These are phyloP conservation scores for Talaromyces sp. DNA, from an alignment of 2,329 filamentous ascomycete genomes.

Conservation along the genomic window DNA sequence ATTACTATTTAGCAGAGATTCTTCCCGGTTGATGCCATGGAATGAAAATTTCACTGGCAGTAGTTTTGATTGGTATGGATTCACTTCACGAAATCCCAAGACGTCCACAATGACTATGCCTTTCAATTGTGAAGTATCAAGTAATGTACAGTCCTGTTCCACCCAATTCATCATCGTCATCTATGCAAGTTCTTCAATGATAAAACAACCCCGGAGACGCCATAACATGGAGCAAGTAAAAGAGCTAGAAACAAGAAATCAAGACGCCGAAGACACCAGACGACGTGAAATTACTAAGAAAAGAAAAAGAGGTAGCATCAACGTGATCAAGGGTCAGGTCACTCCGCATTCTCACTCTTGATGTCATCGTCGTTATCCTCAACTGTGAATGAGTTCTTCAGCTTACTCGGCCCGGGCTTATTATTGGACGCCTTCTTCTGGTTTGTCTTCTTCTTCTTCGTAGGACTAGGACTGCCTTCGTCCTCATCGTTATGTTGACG, in stretches of 20 bases:
- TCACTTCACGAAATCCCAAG: background rate
- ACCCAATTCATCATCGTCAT: slow-evolving; percentile 28
- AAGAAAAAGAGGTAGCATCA: slow-evolving; percentile 16
- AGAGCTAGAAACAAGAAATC: slow-evolving; percentile 17
- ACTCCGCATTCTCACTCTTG: slow-evolving; percentile 42
- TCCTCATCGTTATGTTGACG: slow-evolving; percentile 46
- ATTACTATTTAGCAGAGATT: too few relatives aligned
- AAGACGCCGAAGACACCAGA: slow-evolving; percentile 4
- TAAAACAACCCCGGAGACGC: slow-evolving; percentile 23
- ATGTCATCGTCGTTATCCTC: slow-evolving; percentile 37
- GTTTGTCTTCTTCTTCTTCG: slow-evolving; percentile 54
- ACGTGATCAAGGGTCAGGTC: slow-evolving; percentile 11
- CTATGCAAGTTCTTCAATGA: slow-evolving; percentile 28
- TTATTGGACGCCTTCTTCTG: slow-evolving; percentile 39
- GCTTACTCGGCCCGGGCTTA: slow-evolving; percentile 45
- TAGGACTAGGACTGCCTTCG: slow-evolving; percentile 45
- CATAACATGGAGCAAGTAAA: slow-evolving; percentile 15
- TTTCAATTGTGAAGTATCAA: slow-evolving; percentile 24
- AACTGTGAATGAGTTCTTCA: slow-evolving; percentile 46
- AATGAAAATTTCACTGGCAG: too few relatives aligned
- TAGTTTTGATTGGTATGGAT: background rate
- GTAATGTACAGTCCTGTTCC: slow-evolving; percentile 29
- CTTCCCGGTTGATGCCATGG: too few relatives aligned
- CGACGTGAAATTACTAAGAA: too few relatives aligned
- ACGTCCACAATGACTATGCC: slow-evolving; percentile 2